phyloP scores from a whole-genome alignment of 2,329 filamentous ascomycete species.

The Epichloe sylvatica region DNA sequence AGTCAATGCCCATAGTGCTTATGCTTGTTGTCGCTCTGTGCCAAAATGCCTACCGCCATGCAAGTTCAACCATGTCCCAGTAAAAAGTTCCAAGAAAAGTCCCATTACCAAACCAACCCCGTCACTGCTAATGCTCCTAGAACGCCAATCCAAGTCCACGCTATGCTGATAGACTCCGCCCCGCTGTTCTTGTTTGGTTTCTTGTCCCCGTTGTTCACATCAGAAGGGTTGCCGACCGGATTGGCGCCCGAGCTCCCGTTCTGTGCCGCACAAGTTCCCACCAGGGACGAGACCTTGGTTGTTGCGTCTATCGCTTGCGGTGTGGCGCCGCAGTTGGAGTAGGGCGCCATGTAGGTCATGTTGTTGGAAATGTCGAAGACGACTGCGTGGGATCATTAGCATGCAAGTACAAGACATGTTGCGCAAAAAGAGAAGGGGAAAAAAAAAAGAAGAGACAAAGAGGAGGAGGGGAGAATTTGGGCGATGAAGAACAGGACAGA shows the following conservation, averaged over 20 bases:
- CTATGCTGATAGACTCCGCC: background rate
- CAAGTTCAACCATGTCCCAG: too few species aligned
- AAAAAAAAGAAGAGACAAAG: too few species aligned
- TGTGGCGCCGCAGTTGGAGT: constrained; percentile 32
- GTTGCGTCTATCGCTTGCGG: constrained; percentile 8
- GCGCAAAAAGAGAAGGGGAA: too few species aligned
- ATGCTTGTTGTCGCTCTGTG: too few species aligned
- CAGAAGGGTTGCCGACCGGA: background rate
- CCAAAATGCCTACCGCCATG: too few species aligned
- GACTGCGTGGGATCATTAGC: constrained; percentile 14
- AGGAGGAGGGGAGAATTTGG: too few species aligned
- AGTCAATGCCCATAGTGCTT: too few species aligned
- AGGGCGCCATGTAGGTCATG: constrained; percentile 35
- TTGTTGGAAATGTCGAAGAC: constrained; percentile 39
- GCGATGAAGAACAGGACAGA: too few species aligned
- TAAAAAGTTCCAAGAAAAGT: background rate
- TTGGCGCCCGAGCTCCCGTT: background rate
- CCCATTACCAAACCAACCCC: background rate
- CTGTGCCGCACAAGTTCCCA: constrained; percentile 8
- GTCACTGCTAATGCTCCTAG: background rate
- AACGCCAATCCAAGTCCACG: background rate
- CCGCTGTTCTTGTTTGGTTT: background rate
- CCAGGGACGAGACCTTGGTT: constrained; percentile 7
- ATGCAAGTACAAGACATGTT: too few species aligned
- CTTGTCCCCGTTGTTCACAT: background rate